Percentiles rank a stretch among this genome's conserved stretches.
phyloP scores from a whole-genome alignment of 2,329 filamentous ascomycete genomes.

The Thyridium curvatum region DNA sequence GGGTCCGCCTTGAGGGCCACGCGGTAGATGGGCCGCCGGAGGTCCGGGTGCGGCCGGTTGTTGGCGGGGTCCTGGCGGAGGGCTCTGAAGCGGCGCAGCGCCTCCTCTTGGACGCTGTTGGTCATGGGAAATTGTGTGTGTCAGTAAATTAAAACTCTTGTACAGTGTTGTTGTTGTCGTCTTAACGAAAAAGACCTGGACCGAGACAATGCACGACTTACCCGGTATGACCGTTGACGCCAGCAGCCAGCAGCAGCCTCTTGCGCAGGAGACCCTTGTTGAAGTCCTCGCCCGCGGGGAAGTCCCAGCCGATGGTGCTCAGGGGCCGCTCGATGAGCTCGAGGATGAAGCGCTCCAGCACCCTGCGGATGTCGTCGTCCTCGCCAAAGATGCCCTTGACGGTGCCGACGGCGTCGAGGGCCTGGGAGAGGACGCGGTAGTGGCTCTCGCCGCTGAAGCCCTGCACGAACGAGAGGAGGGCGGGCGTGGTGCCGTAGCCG shows the following conservation, averaged over 20 bases:
- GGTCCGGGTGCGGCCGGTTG: conserved; percentile 70
- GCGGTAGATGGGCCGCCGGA: conserved; percentile 75
- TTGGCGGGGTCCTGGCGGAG: conserved; percentile 65
- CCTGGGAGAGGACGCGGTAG: conserved; percentile 84
- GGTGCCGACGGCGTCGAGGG: conserved; percentile 67
- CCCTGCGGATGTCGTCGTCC: conserved; percentile 64
- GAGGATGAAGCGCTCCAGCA: conserved; percentile 71
- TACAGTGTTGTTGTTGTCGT: too few species aligned
- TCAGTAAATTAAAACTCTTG: too few species aligned
- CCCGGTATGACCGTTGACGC: conserved; percentile 68
- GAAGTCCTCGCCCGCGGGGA: conserved; percentile 71
- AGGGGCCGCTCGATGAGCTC: conserved; percentile 70
- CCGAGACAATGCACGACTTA: conserved; percentile 41
- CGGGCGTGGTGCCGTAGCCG: conserved; percentile 75
- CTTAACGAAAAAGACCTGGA: too few species aligned
- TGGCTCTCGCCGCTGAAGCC: conserved; percentile 78
- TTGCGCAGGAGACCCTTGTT: conserved; percentile 78
- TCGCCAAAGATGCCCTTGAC: conserved; percentile 82
- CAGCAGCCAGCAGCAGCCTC: conserved; percentile 70
- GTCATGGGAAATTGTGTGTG: too few species aligned
- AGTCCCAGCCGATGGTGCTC: conserved; percentile 81
- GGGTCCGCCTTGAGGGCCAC: conserved; percentile 68
- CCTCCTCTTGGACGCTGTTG: conserved; percentile 61
- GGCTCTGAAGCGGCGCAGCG: conserved; percentile 71
- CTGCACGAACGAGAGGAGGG: conserved; percentile 76